These are phyloP conservation scores for Cordyceps fumosorosea DNA, from an alignment of 2,329 filamentous ascomycete genomes.

Conservation along the genomic window DNA sequence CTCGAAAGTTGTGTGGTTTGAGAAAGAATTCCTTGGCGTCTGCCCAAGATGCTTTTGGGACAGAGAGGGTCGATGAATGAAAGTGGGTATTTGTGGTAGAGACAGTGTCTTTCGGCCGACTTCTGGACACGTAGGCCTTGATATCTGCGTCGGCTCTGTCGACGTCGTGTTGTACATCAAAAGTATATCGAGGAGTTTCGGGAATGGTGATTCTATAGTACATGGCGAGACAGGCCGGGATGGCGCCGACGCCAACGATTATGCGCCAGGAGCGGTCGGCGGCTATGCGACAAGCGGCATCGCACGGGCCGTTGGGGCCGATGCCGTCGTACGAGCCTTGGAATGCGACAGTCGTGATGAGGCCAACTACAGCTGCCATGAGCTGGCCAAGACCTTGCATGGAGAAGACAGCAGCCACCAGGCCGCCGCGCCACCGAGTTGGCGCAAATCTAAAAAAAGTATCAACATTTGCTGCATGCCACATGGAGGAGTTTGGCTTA, in stretches of 20 bases:
- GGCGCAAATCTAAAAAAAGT: conserved; percentile 57
- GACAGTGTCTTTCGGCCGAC: conserved; percentile 15
- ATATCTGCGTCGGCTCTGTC: conserved; percentile 70
- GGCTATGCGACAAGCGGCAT: conserved; percentile 56
- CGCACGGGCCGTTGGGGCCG: conserved; percentile 42
- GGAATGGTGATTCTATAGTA: conserved; percentile 83
- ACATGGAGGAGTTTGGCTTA: conserved; percentile 20
- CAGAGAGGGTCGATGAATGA: conserved; percentile 46
- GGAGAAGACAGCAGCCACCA: conserved; percentile 78
- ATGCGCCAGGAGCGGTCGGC: conserved; percentile 79
- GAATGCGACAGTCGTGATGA: conserved; percentile 62
- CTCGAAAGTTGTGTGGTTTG: conserved; percentile 62
- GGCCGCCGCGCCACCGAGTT: conserved; percentile 73
- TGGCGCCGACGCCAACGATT: conserved; percentile 70
- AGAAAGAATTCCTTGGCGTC: conserved; percentile 64
- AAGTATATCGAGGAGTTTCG: conserved; percentile 77
- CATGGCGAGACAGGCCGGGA: conserved; percentile 72
- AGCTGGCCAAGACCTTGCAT: conserved; percentile 84
- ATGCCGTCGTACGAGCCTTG: conserved; percentile 41
- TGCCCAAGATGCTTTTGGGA: conserved; percentile 62
- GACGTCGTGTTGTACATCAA: conserved; percentile 69
- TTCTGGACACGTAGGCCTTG: conserved; percentile 49
- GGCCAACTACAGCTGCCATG: conserved; percentile 59
- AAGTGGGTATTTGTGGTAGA: conserved; percentile 25
- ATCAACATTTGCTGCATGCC: conserved; percentile 15